A percentile compares a stretch with the other conserved stretches of the same genome.
Conservation (phyloP, 78 protist species). For the Planoprotostelium fungivorum region DNA sequence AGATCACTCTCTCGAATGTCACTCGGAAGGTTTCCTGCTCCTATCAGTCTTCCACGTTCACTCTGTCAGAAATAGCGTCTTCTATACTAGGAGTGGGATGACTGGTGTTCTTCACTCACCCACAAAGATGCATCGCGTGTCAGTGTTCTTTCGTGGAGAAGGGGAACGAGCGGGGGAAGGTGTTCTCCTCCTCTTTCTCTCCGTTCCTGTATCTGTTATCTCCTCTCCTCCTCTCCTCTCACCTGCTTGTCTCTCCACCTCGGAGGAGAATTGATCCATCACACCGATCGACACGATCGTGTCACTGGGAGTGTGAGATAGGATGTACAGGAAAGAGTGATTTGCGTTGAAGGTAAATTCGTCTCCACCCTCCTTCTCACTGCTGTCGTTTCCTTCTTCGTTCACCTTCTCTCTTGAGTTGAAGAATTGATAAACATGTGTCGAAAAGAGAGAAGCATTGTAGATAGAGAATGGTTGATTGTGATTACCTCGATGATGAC, state of each 20-base stretch:
- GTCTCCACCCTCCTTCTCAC: neutral
- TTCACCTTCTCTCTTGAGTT: neutral
- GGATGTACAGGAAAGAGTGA: neutral
- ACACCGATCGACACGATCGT: neutral
- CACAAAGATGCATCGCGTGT: neutral
- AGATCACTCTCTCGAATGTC: neutral
- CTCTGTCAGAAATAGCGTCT: too few species aligned
- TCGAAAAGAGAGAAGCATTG: neutral
- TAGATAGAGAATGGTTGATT: neutral
- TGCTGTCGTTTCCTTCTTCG: neutral
- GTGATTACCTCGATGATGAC: neutral
- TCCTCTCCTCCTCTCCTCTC: neutral
- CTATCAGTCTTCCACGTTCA: neutral
- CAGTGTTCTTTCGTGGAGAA: neutral
- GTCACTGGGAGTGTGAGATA: neutral
- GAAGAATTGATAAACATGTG: neutral
- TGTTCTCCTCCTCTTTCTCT: neutral
- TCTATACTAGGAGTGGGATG: neutral
- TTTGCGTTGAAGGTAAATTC: neutral
- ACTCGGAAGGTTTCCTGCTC: neutral
- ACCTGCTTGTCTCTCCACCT: neutral
- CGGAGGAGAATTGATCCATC: neutral
- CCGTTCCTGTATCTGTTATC: neutral
- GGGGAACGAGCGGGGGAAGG: neutral
- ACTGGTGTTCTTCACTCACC: neutral